A percentile compares a stretch with the other conserved stretches of the same genome.
phyloP scores from a whole-genome alignment of 306 rosid genomes.

The Senna siamea region DNA sequence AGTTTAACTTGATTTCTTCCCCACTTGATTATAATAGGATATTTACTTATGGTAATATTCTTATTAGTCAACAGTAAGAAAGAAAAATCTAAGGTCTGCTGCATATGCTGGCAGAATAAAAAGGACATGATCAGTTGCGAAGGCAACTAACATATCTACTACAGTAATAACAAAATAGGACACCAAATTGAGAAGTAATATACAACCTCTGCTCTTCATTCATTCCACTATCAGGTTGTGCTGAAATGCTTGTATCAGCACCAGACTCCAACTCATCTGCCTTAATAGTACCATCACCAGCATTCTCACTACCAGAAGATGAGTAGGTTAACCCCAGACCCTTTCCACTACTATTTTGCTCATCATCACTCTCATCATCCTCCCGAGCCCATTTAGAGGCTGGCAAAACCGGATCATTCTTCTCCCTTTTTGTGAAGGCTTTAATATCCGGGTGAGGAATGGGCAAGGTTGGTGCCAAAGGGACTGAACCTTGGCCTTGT shows the following conservation, averaged over 20 bases:
- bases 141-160: slow-evolving; percentile 18
- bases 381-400: slow-evolving; percentile 98
- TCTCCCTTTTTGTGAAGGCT: slow-evolving; percentile 73
- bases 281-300: slow-evolving; percentile 64
- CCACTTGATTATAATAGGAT: neutral
- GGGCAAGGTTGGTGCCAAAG: slow-evolving; percentile 64
- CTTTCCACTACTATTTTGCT: slow-evolving; percentile 63
- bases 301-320: slow-evolving; percentile 97
- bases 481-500: slow-evolving; percentile 58
- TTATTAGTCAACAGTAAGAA: slow-evolving; percentile 5
- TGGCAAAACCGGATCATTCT: slow-evolving; percentile 80
- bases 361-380: slow-evolving; percentile 96
- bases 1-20: neutral
- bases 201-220: slow-evolving; percentile 90
- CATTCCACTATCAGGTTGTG: slow-evolving; percentile 76
- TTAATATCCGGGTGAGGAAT: slow-evolving; percentile 79
- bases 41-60: neutral
- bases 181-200: slow-evolving; percentile 32
- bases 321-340: slow-evolving; percentile 91
- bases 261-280: slow-evolving; percentile 79
- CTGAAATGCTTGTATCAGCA: slow-evolving; percentile 60
- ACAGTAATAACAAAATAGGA: slow-evolving; percentile 23
- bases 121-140: neutral
- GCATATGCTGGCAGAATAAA: slow-evolving; percentile 1
- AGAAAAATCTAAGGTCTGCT: neutral